Conservation (phyloP, 2,329 filamentous ascomycete species). For the Fusarium austroafricanum region DNA sequence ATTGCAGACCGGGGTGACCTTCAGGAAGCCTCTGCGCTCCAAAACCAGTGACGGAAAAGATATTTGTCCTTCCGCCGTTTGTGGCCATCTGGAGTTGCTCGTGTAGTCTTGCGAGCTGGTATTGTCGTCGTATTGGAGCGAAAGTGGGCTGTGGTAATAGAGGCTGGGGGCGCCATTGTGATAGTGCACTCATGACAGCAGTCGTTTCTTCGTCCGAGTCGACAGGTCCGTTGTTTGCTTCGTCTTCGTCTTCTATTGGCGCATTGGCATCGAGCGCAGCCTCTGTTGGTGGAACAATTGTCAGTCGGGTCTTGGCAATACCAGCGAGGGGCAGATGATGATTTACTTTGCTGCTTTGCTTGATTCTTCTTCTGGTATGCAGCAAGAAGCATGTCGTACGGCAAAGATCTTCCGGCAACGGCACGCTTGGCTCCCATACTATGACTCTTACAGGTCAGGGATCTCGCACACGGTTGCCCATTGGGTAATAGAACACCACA, state of each 20-base stretch:
- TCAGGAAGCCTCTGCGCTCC: constrained; percentile 67
- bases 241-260: constrained; percentile 86
- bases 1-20: constrained; percentile 57
- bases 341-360: constrained; percentile 93
- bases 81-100: constrained; percentile 75
- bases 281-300: constrained; percentile 59
- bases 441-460: constrained; percentile 92
- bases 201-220: constrained; percentile 96
- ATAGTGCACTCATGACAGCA: constrained; percentile 84
- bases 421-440: constrained; percentile 94
- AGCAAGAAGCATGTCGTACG: constrained; percentile 91
- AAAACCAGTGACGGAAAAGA: constrained; percentile 69
- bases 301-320: background rate
- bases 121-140: constrained; percentile 71
- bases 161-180: constrained; percentile 81
- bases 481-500: constrained; percentile 90
- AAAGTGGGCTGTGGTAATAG: constrained; percentile 75
- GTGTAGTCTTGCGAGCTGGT: constrained; percentile 71
- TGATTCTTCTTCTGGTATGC: constrained; percentile 98
- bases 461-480: constrained; percentile 86
- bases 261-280: constrained; percentile 95
- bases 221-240: constrained; percentile 81
- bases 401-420: constrained; percentile 85
- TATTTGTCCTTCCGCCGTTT: constrained; percentile 73
- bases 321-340: background rate